phyloP scores from a whole-genome alignment of 176 grass and related monocot genomes.

The Tuctoria greenei region DNA sequence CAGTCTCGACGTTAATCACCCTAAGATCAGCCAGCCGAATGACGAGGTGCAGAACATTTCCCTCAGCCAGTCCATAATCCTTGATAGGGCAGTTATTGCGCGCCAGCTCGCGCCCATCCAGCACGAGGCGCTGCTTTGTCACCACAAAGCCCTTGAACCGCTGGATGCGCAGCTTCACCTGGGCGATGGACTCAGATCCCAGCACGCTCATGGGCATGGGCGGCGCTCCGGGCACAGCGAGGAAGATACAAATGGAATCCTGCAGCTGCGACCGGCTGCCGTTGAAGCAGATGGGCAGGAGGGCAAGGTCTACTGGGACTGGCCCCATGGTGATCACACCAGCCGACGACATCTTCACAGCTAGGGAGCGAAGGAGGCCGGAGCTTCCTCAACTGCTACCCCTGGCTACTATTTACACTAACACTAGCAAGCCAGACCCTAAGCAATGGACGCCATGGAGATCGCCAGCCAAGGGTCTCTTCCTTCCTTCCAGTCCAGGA shows the following conservation, averaged over 20 bases:
- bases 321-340: slow-evolving; percentile 43
- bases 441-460: slow-evolving; percentile 39
- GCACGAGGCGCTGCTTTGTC: slow-evolving; percentile 67
- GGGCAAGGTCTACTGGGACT: slow-evolving; percentile 29
- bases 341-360: slow-evolving; percentile 52
- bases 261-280: slow-evolving; percentile 36
- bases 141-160: slow-evolving; percentile 62
- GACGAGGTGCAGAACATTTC: slow-evolving; percentile 69
- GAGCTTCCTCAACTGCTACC: slow-evolving; percentile 29
- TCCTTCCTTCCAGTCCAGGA: slow-evolving; percentile 47
- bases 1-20: slow-evolving; percentile 59
- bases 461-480: slow-evolving; percentile 35
- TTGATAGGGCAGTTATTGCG: slow-evolving; percentile 54
- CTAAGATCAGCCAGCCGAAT: slow-evolving; percentile 61
- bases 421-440: neutral
- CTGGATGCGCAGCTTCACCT: slow-evolving; percentile 82
- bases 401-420: slow-evolving; percentile 59
- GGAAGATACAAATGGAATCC: slow-evolving; percentile 69
- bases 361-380: slow-evolving; percentile 13
- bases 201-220: slow-evolving; percentile 61
- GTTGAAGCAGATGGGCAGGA: slow-evolving; percentile 44
- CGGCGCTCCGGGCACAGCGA: slow-evolving; percentile 52
- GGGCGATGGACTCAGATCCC: slow-evolving; percentile 66
- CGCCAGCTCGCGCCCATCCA: slow-evolving; percentile 64
- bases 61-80: slow-evolving; percentile 64